Percentiles rank a stretch among this genome's conserved stretches.
phyloP scores from a whole-genome alignment of 495 filamentous ascomycete genomes.

The Xylaria cubensis region DNA sequence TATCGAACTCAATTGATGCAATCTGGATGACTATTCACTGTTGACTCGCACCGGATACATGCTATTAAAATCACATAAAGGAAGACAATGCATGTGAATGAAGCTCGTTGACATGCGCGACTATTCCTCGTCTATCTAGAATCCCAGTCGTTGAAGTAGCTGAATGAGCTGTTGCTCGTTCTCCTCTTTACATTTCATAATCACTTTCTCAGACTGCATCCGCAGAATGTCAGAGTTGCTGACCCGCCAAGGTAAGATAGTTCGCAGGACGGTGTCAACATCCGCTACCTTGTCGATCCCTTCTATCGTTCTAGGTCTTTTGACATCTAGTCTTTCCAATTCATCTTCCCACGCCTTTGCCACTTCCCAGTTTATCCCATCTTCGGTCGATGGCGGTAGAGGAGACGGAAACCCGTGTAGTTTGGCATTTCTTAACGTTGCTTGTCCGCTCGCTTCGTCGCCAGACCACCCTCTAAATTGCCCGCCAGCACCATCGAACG shows the following conservation, averaged over 20 bases:
- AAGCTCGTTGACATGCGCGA: too few species aligned
- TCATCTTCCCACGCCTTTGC: conserved; percentile 37
- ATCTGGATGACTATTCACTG: too few species aligned
- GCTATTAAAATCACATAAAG: too few species aligned
- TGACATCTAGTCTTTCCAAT: conserved; percentile 29
- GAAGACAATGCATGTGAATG: too few species aligned
- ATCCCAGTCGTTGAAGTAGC: conserved; percentile 22
- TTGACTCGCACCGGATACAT: too few species aligned
- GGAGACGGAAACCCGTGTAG: conserved; percentile 33
- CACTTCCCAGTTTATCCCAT: conserved; percentile 34
- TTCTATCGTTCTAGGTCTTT: conserved; percentile 32
- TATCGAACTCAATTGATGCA: too few species aligned
- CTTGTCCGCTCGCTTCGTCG: conserved; percentile 25
- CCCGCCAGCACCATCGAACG: conserved; percentile 30
- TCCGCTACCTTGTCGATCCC: conserved; percentile 38
- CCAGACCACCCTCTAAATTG: conserved; percentile 18
- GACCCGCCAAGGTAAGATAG: conserved; percentile 35
- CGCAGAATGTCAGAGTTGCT: conserved; percentile 36
- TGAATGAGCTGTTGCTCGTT: conserved; percentile 29
- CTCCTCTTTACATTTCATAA: conserved; percentile 28
- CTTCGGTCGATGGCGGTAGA: conserved; percentile 11
- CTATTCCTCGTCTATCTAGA: neutral
- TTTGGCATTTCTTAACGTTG: conserved; percentile 32
- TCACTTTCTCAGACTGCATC: conserved; percentile 33
- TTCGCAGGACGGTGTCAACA: conserved; percentile 33